Percentiles rank a stretch among this genome's conserved stretches.
These are phyloP conservation scores for Cladosporium sp. DNA, from an alignment of 2,329 filamentous ascomycete species.

Conservation along the genomic window DNA sequence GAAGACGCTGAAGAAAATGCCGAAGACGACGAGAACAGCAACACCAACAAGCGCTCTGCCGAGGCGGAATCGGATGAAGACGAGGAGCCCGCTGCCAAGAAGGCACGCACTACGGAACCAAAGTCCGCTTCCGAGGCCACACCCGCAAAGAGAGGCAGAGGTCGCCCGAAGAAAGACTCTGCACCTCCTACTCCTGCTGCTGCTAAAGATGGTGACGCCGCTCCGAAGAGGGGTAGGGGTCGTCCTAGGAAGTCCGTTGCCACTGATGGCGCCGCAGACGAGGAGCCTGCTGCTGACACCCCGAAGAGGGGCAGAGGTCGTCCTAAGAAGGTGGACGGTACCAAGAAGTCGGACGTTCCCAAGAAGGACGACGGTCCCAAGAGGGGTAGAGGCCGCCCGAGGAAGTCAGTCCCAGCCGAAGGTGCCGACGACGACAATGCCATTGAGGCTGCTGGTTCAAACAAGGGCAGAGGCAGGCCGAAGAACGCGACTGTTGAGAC, in stretches of 20 bases:
- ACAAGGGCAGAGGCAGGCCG: conserved; percentile 29
- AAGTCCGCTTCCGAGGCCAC: conserved; percentile 18
- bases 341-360: conserved; percentile 36
- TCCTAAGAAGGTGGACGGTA: conserved; percentile 37
- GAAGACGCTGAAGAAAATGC: background rate
- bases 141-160: conserved; percentile 21
- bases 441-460: conserved; percentile 20
- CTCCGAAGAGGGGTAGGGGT: conserved; percentile 20
- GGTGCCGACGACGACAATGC: conserved; percentile 44
- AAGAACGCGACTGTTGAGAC: conserved; percentile 21
- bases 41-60: conserved; percentile 20
- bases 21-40: conserved; percentile 15
- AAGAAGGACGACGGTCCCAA: conserved; percentile 20
- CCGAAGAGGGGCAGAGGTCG: conserved; percentile 18
- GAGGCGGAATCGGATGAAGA: conserved; percentile 8
- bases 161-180: conserved; percentile 17
- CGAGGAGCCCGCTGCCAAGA: conserved; percentile 21
- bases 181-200: background rate
- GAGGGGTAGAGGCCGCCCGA: conserved; percentile 7
- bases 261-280: conserved; percentile 23
- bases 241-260: conserved; percentile 17
- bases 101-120: conserved; percentile 19
- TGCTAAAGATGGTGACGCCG: conserved; percentile 1
- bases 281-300: conserved; percentile 27
- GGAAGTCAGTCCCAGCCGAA: conserved; percentile 35